Evolutionary conservation across 345 rosid genomes (phyloP), one percentile per base, ranked within the genome.

Genomic region (Leavenworthia alabamica): DNA sequence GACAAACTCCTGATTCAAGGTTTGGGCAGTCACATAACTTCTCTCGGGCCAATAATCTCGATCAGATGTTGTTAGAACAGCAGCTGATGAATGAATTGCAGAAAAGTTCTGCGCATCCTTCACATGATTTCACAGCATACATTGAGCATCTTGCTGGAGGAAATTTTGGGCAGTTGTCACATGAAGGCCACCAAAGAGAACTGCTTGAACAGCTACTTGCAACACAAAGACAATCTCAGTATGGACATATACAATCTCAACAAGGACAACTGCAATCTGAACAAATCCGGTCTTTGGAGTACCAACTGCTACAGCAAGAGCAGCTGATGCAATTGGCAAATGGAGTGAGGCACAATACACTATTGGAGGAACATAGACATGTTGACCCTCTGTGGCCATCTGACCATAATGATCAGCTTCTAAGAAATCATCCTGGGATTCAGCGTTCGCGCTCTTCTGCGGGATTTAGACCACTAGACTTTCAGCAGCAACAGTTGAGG

Each of bases 271-370:
- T 64, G 53, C 75, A 71, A 24, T 20, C 73, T 57, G 66, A 64
- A 14, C 42, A 44, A 27, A 33, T 4, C 53, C 58, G 24, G 48
- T 69, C 88, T 51, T 70, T 84, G 72, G 88, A 86, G 57, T 84
- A 82, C 61, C 89, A 82, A 53, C 57, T 81, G 31, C 80, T 80
- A 62, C 85, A 77, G 49, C 76, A 83, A 57, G 93, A 90, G 73
- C 86, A 81, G 72, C 77, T 62, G 22, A 55, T 69, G 67, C 89
- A 80, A 56, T 67, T 63, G 58, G 52, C 69, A 41, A 63, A 73
- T 67, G 89, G 84, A 75, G 60, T 71, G 62, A 75, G 85, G 57
- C 84, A 77, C 73, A 77, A 68, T 49, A 37, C 71, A 39, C 62
- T 66, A 44, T 32, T 80, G 75, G 90, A 76, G 53, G 95, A 72